phyloP scores from a whole-genome alignment of 331 rosid species.

The Dryas integrifolia region DNA sequence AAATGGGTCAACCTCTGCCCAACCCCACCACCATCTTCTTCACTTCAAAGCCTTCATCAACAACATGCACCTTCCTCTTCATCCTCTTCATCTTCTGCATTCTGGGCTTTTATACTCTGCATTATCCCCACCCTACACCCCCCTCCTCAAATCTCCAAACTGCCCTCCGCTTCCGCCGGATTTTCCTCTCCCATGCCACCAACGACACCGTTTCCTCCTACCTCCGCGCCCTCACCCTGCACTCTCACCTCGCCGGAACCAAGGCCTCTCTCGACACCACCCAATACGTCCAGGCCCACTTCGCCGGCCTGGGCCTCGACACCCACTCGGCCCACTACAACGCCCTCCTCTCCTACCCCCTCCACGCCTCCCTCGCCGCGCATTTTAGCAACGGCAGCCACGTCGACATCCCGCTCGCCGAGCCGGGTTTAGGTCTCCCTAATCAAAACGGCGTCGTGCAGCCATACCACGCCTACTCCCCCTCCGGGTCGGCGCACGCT shows the following conservation, averaged over 20 bases:
- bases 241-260: slow-evolving; percentile 93
- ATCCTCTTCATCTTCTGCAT: slow-evolving; percentile 46
- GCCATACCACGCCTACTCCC: slow-evolving; percentile 91
- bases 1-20: slow-evolving; percentile 45
- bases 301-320: slow-evolving; percentile 42
- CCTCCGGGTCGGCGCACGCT: slow-evolving; percentile 64
- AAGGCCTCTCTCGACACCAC: slow-evolving; percentile 40
- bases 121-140: slow-evolving; percentile 33
- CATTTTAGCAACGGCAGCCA: slow-evolving; percentile 47
- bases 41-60: slow-evolving; percentile 46
- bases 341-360: slow-evolving; percentile 70
- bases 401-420: slow-evolving; percentile 36
- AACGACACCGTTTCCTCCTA: slow-evolving; percentile 62
- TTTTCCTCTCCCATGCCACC: slow-evolving; percentile 59
- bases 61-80: slow-evolving; percentile 42
- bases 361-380: slow-evolving; percentile 52
- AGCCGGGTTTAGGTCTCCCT: neutral
- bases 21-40: slow-evolving; percentile 38
- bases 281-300: slow-evolving; percentile 45
- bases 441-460: slow-evolving; percentile 35
- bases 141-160: slow-evolving; percentile 19
- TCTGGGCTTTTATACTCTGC: slow-evolving; percentile 54
- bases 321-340: slow-evolving; percentile 49
- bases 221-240: slow-evolving; percentile 71
- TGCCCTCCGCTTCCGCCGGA: slow-evolving; percentile 32